Base-by-base conservation (phyloP, 2,329 filamentous ascomycete species). In the Rachicladosporium sp. region DNA sequence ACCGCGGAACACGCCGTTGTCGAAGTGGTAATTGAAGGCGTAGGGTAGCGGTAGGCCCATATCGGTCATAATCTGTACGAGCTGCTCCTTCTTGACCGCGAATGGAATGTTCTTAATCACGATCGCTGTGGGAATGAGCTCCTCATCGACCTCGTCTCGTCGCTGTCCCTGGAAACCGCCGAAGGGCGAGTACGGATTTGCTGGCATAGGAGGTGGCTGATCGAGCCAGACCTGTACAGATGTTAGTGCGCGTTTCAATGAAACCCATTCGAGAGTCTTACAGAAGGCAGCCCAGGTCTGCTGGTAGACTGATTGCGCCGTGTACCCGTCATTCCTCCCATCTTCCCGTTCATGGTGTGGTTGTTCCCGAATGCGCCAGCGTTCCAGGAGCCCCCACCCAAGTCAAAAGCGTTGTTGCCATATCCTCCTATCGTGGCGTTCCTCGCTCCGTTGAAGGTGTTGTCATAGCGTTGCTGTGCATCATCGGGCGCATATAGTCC, bases 21-120 rank as follows among this genome's bases (percentile, higher is more conserved):
- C 91, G 57, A 98, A 98, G 63, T 98, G 91, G 57, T 98, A 96
- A 69, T 98, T 98, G 71, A 98, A 98, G 9, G 91, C 91, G 57
- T 98, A 98, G 0, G 91, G 91, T 50, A 96, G 76, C 1, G 91
- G 91, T 31, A 98, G 73, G 50, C 86, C 82, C 73, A 96, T 76
- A 12, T 94, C 85, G 7, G 88, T 84, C 91, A 98, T 98, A 50
- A 95, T 73, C 46, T 80, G 78, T 27, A 93, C 85, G 31, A 98
- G 72, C 54, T 89, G 86, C 64, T 98, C 91, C 65, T 96, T 96
- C 62, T 94, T 88, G 42, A 96, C 87, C 21, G 93, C 91, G 60
- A 98, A 98, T 0, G 93, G 91, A 30, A 98, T 98, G 59, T 98
- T 98, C 69, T 98, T 98, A 65, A 98, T 96, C 43, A 98, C 91